phyloP scores from a whole-genome alignment of 306 rosid genomes.

The Delonix regia region DNA sequence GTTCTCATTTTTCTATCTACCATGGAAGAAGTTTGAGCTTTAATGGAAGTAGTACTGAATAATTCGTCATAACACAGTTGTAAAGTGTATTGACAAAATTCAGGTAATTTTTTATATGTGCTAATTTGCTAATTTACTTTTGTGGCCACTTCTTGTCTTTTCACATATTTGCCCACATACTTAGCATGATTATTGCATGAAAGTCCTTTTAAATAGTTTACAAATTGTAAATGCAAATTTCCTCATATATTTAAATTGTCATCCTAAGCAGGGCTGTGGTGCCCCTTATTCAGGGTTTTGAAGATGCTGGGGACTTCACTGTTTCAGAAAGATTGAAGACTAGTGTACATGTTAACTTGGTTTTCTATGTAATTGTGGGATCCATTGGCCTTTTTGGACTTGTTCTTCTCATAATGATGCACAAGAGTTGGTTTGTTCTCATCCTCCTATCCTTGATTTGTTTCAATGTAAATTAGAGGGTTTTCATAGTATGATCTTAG shows the following conservation, averaged over 20 bases:
- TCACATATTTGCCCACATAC: conserved; percentile 3
- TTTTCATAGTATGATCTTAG: conserved; percentile 22
- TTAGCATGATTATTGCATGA: conserved; percentile 17
- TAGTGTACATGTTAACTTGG: conserved; percentile 82
- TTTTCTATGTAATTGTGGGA: conserved; percentile 87
- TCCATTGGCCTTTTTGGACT: conserved; percentile 77
- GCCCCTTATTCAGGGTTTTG: conserved; percentile 99
- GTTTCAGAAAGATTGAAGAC: conserved; percentile 88
- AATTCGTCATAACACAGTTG: not conserved
- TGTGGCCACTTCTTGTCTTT: conserved; percentile 13
- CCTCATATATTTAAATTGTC: conserved; percentile 51
- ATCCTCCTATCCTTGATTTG: conserved; percentile 30
- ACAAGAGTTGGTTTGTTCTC: conserved; percentile 62
- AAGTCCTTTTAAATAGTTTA: conserved; percentile 30
- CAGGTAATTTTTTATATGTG: conserved; percentile 11
- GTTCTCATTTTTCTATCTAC: conserved; percentile 7
- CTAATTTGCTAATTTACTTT: conserved; percentile 28
- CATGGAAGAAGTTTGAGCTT: not conserved
- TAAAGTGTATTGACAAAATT: conserved; percentile 8
- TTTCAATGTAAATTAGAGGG: conserved; percentile 22
- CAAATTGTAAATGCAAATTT: conserved; percentile 34
- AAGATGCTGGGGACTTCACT: conserved; percentile 98
- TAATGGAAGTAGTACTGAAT: not conserved
- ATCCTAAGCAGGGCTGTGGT: conserved; percentile 92
- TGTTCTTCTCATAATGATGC: conserved; percentile 72